These are phyloP conservation scores for Blastocystis sp. DNA, from an alignment of 352 stramenopile genomes.

Conservation along the genomic window DNA sequence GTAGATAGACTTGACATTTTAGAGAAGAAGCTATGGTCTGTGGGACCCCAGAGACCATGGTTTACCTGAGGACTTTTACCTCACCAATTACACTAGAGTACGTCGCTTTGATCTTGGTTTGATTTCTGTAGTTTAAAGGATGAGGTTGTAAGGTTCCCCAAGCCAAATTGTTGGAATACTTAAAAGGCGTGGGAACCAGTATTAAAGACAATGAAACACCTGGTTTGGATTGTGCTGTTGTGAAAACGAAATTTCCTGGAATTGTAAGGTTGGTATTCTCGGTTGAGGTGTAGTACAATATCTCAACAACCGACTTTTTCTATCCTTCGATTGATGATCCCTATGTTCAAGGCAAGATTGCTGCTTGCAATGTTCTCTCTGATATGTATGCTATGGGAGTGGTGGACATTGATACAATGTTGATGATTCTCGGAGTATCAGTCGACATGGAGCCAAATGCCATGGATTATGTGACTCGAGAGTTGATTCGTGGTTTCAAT, in stretches of 20 bases:
- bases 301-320: conserved; percentile 89
- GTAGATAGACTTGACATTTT: background rate
- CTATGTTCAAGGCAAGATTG: conserved; percentile 82
- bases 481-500: conserved; percentile 87
- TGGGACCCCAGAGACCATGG: conserved; percentile 69
- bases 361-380: conserved; percentile 84
- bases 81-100: conserved; percentile 74
- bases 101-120: conserved; percentile 12
- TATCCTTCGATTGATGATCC: conserved; percentile 85
- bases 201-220: conserved; percentile 81
- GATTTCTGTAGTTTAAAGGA: conserved; percentile 75
- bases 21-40: conserved; percentile 55
- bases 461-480: conserved; percentile 80
- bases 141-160: conserved; percentile 89
- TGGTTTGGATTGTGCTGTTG: conserved; percentile 72
- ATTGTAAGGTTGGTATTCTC: conserved; percentile 66
- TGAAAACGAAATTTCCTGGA: conserved; percentile 56
- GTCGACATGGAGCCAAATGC: conserved; percentile 82
- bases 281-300: conserved; percentile 74
- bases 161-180: conserved; percentile 81
- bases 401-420: conserved; percentile 83
- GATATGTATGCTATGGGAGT: conserved; percentile 87
- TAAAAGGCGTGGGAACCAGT: conserved; percentile 78
- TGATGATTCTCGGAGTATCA: conserved; percentile 85
- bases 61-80: conserved; percentile 73